Conservation (phyloP, 176 grass and related monocot genomes). For the Puccinellia tenuiflora region DNA sequence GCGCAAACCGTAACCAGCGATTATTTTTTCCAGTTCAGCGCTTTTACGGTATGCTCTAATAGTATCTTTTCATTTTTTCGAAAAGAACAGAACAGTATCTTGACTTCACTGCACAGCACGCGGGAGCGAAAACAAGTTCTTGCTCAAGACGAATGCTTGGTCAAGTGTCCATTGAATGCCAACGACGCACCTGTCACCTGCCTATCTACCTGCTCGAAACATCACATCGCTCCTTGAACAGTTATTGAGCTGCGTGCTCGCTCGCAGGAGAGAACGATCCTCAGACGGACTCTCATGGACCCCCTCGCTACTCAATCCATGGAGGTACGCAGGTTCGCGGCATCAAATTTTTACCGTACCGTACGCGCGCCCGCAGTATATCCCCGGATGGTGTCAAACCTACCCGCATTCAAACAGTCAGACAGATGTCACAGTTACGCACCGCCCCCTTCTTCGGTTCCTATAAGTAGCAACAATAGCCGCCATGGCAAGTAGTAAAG, state of each 20-base stretch:
- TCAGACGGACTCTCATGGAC: no score
- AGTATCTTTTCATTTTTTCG: no score
- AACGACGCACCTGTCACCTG: slow-evolving; percentile 13
- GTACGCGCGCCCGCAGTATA: no score
- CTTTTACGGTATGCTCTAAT: no score
- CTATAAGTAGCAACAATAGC: slow-evolving; percentile 18
- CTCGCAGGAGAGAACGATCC: background rate
- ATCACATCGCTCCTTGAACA: background rate
- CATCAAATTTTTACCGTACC: no score
- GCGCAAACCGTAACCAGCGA: no score
- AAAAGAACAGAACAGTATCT: no score
- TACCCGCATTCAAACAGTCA: slow-evolving; percentile 14
- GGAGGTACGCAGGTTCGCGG: no score
- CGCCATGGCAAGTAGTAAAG: background rate
- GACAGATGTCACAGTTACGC: background rate
- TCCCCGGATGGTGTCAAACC: no score
- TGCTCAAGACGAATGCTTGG: background rate
- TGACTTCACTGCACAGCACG: no score
- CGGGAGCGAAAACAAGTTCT: background rate
- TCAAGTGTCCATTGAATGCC: slow-evolving; percentile 21
- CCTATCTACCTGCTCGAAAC: background rate
- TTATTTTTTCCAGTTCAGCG: no score
- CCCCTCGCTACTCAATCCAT: no score
- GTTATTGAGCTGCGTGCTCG: background rate
- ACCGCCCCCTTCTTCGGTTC: background rate